Base-by-base conservation (phyloP, 1,139 yeast genomes). In the Lodderomyces orthopsilosis region DNA sequence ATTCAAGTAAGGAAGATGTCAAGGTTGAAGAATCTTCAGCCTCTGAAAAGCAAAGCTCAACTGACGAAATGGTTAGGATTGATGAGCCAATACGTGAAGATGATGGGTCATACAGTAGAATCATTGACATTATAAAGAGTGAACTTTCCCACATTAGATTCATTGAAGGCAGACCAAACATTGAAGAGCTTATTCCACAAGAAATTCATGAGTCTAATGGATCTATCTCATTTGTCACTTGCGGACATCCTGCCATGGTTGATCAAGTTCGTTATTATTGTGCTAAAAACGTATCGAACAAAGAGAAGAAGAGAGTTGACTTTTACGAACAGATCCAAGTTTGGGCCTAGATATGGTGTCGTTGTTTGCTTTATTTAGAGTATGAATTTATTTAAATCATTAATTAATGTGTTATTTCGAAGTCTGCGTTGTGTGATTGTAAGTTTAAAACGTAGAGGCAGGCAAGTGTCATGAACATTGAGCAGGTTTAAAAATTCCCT, bases 181-280 rank as follows among this genome's bases (percentile, higher is more conserved):
- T 69, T 47, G 59, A 58, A 6, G 53, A 50, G 2, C 38, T 68
- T 10, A 65, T 70, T 2, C 45, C 47, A 10, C 38, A 51, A 13
- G 70, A 67, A 43, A 51, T 66, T 13, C 50, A 51, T 6, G 66
- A 62, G 37, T 57, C 69, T 5, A 40, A 47, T 1, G 72, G 70
- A 5, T 63, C 74, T 1, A 57, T 68, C 35, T 75, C 75, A 0
- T 68, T 77, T 42, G 62, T 74, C 2, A 59, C 76, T 4, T 79
- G 85, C 62, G 83, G 83, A 2, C 80, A 78, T 42, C 75, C 79
- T 14, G 46, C 54, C 6, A 68, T 78, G 75, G 79, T 77, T 45
- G 84, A 79, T 53, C 70, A 68, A 26, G 49, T 77, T 33, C 62
- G 84, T 43, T 56, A 62, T 37, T 45, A 56, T 17, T 66, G 68